Evolutionary conservation across 2,329 filamentous ascomycete genomes (phyloP).

Genomic region (Scytalidium sp.): DNA sequence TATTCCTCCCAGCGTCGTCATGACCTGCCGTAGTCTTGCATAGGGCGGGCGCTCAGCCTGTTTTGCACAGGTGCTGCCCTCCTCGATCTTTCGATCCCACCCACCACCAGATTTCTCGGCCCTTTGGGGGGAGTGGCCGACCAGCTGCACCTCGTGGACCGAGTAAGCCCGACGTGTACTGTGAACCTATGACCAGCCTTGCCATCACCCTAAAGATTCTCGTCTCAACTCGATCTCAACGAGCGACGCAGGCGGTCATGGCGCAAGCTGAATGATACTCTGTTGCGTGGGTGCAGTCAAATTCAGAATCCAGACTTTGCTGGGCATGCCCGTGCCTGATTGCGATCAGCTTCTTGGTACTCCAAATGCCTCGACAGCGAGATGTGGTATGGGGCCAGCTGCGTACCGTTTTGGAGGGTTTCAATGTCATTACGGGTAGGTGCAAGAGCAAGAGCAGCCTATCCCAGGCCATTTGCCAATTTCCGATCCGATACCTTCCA

Average conservation of each 20-base stretch:
- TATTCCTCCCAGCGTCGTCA: neutral
- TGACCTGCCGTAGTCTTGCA: neutral
- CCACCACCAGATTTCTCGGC: neutral
- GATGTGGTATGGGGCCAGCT: no score
- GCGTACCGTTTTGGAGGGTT: no score
- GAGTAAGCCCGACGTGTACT: neutral
- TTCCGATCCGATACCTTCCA: neutral
- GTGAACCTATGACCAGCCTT: neutral
- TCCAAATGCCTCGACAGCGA: neutral
- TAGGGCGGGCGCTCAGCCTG: neutral
- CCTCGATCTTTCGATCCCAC: neutral
- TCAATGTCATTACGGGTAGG: no score
- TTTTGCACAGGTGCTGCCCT: neutral
- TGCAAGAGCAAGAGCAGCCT: no score
- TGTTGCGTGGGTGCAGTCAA: neutral
- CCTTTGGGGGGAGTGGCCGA: neutral
- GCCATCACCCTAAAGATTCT: neutral
- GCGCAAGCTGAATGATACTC: neutral
- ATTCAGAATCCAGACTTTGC: neutral
- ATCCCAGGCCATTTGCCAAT: slow-evolving; percentile 7
- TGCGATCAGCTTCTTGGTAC: neutral
- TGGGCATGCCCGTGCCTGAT: neutral
- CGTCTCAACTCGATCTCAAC: neutral
- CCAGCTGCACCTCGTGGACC: neutral
- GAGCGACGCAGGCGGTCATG: neutral